A percentile compares a stretch with the other conserved stretches of the same genome.
Evolutionary conservation across 2,329 filamentous ascomycete species (phyloP).

Genomic region (Sphaerulina musiva): DNA sequence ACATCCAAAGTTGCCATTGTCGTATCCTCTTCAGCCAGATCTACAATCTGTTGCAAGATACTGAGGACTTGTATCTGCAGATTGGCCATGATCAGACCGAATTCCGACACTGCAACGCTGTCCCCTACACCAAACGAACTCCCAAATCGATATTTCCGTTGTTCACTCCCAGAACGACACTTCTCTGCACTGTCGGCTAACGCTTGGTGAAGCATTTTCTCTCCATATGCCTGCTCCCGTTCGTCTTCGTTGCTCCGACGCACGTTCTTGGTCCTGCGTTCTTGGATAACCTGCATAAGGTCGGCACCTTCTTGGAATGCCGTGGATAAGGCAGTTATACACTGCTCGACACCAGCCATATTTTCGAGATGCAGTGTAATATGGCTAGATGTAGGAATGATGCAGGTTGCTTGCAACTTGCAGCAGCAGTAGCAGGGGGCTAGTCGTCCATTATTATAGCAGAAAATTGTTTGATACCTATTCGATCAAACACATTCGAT

Average conservation of each 20-base stretch:
- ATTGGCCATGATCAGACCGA: constrained; percentile 35
- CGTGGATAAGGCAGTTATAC: constrained; percentile 39
- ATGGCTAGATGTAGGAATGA: not conserved
- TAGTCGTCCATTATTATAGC: not conserved
- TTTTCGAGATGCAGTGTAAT: not conserved
- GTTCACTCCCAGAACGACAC: constrained; percentile 32
- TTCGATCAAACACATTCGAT: not conserved
- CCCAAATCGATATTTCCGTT: constrained; percentile 34
- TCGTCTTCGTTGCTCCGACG: constrained; percentile 15
- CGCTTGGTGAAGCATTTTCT: constrained; percentile 36
- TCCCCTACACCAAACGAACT: constrained; percentile 36
- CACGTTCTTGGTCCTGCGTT: constrained; percentile 22
- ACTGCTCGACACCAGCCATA: constrained; percentile 29
- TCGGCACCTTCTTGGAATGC: constrained; percentile 41
- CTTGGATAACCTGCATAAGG: constrained; percentile 34
- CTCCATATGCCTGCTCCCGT: constrained; percentile 32
- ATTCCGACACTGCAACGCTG: constrained; percentile 27
- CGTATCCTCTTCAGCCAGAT: constrained; percentile 31
- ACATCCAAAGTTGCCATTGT: constrained; percentile 29
- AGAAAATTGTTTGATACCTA: not conserved
- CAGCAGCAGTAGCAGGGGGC: not conserved
- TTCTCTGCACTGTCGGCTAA: constrained; percentile 35
- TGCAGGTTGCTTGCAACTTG: not conserved
- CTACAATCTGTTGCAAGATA: constrained; percentile 35
- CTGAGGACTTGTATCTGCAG: constrained; percentile 39